Conservation (phyloP, 2,329 filamentous ascomycete genomes). For the Curvularia hawaiiensis region DNA sequence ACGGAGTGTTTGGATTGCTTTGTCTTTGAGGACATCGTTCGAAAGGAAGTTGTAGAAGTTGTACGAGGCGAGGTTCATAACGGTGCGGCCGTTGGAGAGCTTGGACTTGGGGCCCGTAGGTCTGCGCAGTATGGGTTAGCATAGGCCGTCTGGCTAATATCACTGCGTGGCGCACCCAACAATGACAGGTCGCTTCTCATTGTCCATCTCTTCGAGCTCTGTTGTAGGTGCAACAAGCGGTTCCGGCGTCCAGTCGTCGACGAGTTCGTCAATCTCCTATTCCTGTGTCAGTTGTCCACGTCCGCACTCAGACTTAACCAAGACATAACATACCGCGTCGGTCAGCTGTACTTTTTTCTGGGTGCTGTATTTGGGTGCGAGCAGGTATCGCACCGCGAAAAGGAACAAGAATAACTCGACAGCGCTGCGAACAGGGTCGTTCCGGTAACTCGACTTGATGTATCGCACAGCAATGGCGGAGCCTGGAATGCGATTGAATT, state of each 20-base stretch:
- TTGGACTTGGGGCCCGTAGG: conserved; percentile 90
- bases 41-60: conserved; percentile 98
- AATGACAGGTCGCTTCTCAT: conserved; percentile 85
- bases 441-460: conserved; percentile 95
- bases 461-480: conserved; percentile 94
- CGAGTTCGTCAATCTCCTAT: conserved; percentile 91
- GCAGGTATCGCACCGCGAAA: conserved; percentile 91
- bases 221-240: conserved; percentile 80
- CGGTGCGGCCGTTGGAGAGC: conserved; percentile 84
- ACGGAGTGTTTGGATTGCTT: conserved; percentile 89
- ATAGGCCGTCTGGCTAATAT: neutral
- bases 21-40: conserved; percentile 91
- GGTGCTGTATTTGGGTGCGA: conserved; percentile 91
- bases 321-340: conserved; percentile 66
- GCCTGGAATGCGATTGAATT: conserved; percentile 90
- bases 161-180: conserved; percentile 67
- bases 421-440: conserved; percentile 91
- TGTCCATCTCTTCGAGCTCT: conserved; percentile 76
- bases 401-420: conserved; percentile 93
- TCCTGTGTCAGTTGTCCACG: conserved; percentile 15
- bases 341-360: conserved; percentile 85
- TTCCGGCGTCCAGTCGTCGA: conserved; percentile 96
- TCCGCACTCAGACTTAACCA: neutral
- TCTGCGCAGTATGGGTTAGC: conserved; percentile 52
- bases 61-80: conserved; percentile 90